Percentiles rank a stretch among this genome's conserved stretches.
These are phyloP conservation scores for Aspergillus sojae DNA, from an alignment of 2,329 filamentous ascomycete genomes.

Conservation along the genomic window DNA sequence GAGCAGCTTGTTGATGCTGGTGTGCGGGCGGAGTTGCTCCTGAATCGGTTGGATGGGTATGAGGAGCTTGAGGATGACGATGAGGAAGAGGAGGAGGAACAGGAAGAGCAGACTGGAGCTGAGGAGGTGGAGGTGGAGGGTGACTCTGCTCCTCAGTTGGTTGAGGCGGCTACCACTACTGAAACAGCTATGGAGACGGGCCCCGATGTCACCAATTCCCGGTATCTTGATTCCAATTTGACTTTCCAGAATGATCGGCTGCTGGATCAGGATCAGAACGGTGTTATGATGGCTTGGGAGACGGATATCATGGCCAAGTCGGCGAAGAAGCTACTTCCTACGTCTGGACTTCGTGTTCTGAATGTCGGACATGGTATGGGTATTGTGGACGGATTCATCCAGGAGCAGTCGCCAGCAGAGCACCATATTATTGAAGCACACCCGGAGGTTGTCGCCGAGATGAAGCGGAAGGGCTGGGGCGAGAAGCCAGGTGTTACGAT, in stretches of 20 bases:
- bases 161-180: constrained; percentile 20
- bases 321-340: constrained; percentile 67
- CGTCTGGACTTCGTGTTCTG: constrained; percentile 68
- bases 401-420: constrained; percentile 64
- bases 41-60: constrained; percentile 81
- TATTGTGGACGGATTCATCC: constrained; percentile 78
- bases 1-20: constrained; percentile 84
- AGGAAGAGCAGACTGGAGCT: constrained; percentile 34
- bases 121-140: constrained; percentile 28
- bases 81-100: constrained; percentile 39
- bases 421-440: constrained; percentile 91
- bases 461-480: constrained; percentile 69
- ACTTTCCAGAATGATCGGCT: constrained; percentile 68
- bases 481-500: constrained; percentile 63
- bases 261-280: constrained; percentile 74
- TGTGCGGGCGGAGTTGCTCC: constrained; percentile 83
- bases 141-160: constrained; percentile 26
- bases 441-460: constrained; percentile 70
- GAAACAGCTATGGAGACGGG: constrained; percentile 20
- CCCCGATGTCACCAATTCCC: constrained; percentile 60
- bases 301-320: constrained; percentile 80
- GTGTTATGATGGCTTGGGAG: constrained; percentile 95
- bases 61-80: constrained; percentile 63
- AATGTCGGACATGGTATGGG: constrained; percentile 93
- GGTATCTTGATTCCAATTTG: constrained; percentile 69